These are phyloP conservation scores for Lepraria neglecta DNA, from an alignment of 495 filamentous ascomycete species.

Conservation along the genomic window DNA sequence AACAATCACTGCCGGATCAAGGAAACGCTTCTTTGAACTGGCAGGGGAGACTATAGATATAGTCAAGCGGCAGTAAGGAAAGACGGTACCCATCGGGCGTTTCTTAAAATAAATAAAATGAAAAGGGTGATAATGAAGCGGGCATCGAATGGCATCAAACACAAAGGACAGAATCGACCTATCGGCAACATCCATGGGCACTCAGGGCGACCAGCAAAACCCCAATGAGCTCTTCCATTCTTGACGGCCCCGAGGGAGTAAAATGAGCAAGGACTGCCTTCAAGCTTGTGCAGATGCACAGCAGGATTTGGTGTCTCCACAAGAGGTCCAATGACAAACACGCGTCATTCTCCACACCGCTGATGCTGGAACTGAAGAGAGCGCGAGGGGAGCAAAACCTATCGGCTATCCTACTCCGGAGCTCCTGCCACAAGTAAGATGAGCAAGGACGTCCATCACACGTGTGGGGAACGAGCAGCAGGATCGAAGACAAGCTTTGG, in stretches of 20 bases:
- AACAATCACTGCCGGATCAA: neutral
- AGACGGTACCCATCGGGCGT: neutral
- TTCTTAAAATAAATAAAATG: constrained; percentile 6
- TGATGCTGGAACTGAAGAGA: neutral
- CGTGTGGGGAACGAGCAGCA: neutral
- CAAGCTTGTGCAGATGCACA: neutral
- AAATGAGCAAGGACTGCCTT: constrained; percentile 7
- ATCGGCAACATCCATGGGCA: neutral
- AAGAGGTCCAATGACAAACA: neutral
- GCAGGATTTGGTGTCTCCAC: neutral
- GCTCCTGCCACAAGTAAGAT: neutral
- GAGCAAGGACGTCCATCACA: neutral
- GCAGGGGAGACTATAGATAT: neutral
- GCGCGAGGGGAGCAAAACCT: neutral
- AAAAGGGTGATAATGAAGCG: constrained; percentile 3
- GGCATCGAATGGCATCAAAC: neutral
- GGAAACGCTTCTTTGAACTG: neutral
- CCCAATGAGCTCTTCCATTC: neutral
- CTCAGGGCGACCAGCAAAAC: neutral
- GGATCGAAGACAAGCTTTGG: neutral
- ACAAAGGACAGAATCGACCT: neutral
- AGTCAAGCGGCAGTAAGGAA: neutral
- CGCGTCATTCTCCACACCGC: neutral
- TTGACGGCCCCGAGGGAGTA: neutral
- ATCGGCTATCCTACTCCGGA: neutral